Percentiles rank a stretch among this genome's conserved stretches.
Conservation (phyloP, 441 rosid species). For the Iberis amara region DNA sequence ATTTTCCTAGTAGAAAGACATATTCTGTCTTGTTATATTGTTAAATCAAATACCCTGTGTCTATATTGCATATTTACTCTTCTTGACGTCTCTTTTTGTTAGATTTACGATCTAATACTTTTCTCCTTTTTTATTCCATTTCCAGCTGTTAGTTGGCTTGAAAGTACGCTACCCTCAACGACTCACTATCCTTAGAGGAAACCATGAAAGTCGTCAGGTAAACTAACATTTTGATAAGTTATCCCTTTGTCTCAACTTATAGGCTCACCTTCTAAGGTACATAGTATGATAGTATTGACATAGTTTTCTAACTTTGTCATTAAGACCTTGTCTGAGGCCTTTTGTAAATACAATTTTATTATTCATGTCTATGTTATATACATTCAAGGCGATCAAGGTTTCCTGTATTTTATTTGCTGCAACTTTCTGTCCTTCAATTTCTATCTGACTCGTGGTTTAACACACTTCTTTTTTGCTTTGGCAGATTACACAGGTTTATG, state of each 20-base stretch:
- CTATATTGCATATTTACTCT: conserved; percentile 1
- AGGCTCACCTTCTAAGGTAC: conserved; percentile 8
- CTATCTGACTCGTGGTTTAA: conserved; percentile 25
- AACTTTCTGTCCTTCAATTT: not conserved
- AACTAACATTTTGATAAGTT: not conserved
- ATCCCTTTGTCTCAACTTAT: not conserved
- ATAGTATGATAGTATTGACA: no score
- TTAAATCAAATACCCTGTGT: not conserved
- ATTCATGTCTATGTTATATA: not conserved
- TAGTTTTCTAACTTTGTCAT: not conserved
- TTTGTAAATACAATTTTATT: not conserved
- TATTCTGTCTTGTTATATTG: not conserved
- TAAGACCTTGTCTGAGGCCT: conserved; percentile 1
- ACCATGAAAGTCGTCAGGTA: conserved; percentile 79
- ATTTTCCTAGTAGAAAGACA: not conserved
- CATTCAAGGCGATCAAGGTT: not conserved
- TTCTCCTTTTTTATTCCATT: conserved; percentile 15
- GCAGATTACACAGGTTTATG: conserved; percentile 82
- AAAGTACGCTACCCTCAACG: conserved; percentile 69
- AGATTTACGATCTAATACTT: conserved; percentile 14
- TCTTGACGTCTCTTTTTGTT: not conserved
- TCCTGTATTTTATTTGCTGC: not conserved
- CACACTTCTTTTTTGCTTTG: conserved; percentile 17
- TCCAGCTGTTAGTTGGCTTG: conserved; percentile 62
- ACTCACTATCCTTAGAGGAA: conserved; percentile 76